Evolutionary conservation across 257 asterid genomes (phyloP).

Genomic region (Apocynum venetum): DNA sequence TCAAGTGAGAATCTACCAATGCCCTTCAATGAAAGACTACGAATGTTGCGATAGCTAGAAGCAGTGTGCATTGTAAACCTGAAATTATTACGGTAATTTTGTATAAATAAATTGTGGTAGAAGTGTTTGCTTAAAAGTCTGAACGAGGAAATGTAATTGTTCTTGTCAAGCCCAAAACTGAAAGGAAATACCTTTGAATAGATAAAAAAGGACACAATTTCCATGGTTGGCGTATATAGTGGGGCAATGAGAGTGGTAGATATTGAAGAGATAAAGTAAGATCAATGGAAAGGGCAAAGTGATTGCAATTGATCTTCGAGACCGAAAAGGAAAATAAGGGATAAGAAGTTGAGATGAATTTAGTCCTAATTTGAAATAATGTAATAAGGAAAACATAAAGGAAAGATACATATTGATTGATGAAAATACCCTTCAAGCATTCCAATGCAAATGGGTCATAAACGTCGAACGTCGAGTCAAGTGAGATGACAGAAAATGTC

Average conservation of each 20-base stretch:
- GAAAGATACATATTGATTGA: no score
- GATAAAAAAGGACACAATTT: constrained; percentile 36
- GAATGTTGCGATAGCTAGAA: not conserved
- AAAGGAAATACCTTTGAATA: constrained; percentile 54
- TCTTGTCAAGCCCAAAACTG: constrained; percentile 10
- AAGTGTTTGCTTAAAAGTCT: constrained; percentile 55
- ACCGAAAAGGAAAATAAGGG: no score
- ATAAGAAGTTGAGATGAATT: no score
- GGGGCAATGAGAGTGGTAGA: not conserved
- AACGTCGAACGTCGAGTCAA: no score
- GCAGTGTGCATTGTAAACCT: constrained; percentile 7
- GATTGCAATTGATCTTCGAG: no score
- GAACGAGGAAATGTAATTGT: constrained; percentile 25
- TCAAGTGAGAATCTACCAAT: constrained; percentile 14
- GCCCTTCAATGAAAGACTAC: not conserved
- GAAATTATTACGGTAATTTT: constrained; percentile 19
- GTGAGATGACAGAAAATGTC: no score
- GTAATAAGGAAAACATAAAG: no score
- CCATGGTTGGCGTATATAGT: constrained; percentile 31
- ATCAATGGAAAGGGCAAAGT: no score
- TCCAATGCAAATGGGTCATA: no score
- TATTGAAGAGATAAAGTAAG: not conserved
- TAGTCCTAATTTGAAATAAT: no score
- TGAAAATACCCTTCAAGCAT: no score
- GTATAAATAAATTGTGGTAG: constrained; percentile 28